These are phyloP conservation scores for Colletotrichum australisinense DNA, from an alignment of 2,329 filamentous ascomycete species.

Conservation along the genomic window DNA sequence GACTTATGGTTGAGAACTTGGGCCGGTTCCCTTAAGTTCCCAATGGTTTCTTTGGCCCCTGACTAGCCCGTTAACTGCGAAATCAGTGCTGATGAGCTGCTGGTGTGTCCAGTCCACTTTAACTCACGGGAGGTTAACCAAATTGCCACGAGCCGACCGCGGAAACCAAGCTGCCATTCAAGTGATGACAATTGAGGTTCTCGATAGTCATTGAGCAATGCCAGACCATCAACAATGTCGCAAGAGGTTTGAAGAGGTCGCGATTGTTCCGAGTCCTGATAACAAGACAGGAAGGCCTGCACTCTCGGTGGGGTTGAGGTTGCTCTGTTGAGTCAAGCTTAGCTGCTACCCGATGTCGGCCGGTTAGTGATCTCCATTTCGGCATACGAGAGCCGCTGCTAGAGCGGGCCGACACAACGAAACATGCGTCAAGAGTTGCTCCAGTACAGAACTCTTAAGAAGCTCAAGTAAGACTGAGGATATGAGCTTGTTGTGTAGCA, in stretches of 20 bases:
- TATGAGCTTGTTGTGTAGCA: not conserved
- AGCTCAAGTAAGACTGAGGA: not conserved
- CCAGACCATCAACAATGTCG: not conserved
- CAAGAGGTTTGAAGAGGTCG: not conserved
- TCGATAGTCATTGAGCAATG: not conserved
- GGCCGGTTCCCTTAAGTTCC: no score
- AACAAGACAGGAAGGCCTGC: not conserved
- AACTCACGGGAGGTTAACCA: not conserved
- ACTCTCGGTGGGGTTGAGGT: not conserved
- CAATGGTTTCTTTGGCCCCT: not conserved
- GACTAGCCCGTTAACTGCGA: not conserved
- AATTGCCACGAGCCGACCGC: not conserved
- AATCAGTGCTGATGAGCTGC: not conserved
- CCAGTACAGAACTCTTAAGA: not conserved
- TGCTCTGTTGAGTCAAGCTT: not conserved
- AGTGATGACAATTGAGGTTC: not conserved
- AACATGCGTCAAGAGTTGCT: not conserved
- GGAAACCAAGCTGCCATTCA: not conserved
- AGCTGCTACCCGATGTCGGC: not conserved
- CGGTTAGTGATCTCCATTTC: not conserved
- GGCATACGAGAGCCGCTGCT: not conserved
- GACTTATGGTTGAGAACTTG: not conserved
- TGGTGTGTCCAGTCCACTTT: not conserved
- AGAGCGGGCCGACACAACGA: not conserved
- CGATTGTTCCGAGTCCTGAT: not conserved